phyloP scores from a whole-genome alignment of 148 eudicot species.

The Rhododendron griersonianum region DNA sequence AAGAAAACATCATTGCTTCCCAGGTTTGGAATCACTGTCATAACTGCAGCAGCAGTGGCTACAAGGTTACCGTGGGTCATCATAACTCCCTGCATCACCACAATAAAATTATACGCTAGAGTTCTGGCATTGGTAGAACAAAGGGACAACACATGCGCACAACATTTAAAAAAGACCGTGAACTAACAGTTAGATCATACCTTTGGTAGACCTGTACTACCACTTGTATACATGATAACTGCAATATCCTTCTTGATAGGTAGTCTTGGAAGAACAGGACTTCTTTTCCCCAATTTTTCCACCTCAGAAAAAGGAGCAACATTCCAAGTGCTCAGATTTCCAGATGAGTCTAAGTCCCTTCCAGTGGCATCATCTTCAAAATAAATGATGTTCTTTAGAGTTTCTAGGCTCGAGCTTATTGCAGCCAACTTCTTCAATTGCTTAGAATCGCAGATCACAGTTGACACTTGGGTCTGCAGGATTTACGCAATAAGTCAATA shows the following conservation, averaged over 20 bases:
- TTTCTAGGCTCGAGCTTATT: conserved; percentile 58
- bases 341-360: conserved; percentile 28
- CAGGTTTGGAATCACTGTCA: conserved; percentile 69
- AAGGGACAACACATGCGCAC: not conserved
- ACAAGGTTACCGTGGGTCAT: conserved; percentile 91
- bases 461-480: conserved; percentile 76
- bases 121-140: not conserved
- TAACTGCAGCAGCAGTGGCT: conserved; percentile 88
- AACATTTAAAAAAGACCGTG: not conserved
- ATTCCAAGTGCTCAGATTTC: conserved; percentile 33
- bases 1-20: conserved; percentile 68
- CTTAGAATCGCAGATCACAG: conserved; percentile 82
- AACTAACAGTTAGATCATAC: not conserved
- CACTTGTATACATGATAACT: conserved; percentile 96
- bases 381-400: conserved; percentile 61
- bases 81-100: conserved; percentile 76
- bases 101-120: not conserved
- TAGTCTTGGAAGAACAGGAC: conserved; percentile 50
- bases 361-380: conserved; percentile 63
- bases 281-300: conserved; percentile 67
- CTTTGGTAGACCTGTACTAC: conserved; percentile 98
- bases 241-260: conserved; percentile 88
- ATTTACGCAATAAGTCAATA: conserved; percentile 10
- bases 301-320: conserved; percentile 63
- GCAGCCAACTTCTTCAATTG: conserved; percentile 77